Evolutionary conservation across 2,329 filamentous ascomycete species (phyloP), one percentile per base, ranked within the genome.

Genomic region (Colletotrichum aenigma): DNA sequence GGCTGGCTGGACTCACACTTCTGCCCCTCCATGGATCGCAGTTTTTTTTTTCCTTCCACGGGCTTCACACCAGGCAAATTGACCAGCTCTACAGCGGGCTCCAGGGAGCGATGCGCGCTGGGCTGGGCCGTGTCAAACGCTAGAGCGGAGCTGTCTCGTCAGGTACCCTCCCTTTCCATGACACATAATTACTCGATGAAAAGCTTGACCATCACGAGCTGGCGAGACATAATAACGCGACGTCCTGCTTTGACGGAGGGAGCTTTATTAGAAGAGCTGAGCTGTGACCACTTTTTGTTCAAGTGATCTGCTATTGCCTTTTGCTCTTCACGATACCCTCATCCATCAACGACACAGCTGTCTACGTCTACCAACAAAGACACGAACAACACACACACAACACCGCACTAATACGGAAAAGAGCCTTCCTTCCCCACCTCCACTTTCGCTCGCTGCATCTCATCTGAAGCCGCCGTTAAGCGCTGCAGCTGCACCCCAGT

Each of bases 151-250:
- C 76, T 67, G 36, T 62, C 61, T 52, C 55, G 71, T 48, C 72
- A 70, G 62, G 74, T 71, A 66, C 67, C 71, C 66, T 66, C 79
- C 76, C 76, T 64, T 48, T 48, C 28, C 70, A 83, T 83, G 81
- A 83, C 82, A 83, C 82, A 83, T 84, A 83, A 83, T 83, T 84
- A 83, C 81, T 79, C 81, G 79, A 83, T 83, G 77, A 77, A 82
- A 83, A 82, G 66, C 74, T 68, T 66, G 78, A 78, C 76, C 77
- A 81, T 81, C 79, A 79, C 78, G 78, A 78, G 77, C 78, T 79
- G 77, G 72, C 67, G 55, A 77, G 67, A 76, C 75, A 72, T 78
- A 74, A 75, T 76, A 77, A 77, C 70, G 70, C 73, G 70, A 73
- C 64, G 36, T 62, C 61, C 68, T 67, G 72, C 34, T 32, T 32